phyloP scores from a whole-genome alignment of 1,139 yeast species.

The Magnusiomyces ingens region DNA sequence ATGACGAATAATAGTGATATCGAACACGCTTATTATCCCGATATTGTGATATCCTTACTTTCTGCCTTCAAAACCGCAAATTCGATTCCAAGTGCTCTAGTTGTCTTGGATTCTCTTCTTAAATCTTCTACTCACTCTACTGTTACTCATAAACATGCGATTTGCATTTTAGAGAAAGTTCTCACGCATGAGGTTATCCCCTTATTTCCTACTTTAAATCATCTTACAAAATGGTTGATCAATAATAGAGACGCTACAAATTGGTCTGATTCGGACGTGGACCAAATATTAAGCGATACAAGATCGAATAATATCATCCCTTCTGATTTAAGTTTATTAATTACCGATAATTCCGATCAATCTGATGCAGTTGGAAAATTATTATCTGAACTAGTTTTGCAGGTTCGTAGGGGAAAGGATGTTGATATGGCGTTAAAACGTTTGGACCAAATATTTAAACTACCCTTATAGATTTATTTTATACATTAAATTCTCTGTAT shows the following conservation, averaged over 20 bases:
- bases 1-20: not conserved
- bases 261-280: constrained; percentile 22
- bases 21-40: constrained; percentile 18
- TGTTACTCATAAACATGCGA: constrained; percentile 16
- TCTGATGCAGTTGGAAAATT: constrained; percentile 6
- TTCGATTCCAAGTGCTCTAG: not conserved
- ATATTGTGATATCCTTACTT: constrained; percentile 24
- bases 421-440: constrained; percentile 8
- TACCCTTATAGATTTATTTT: not conserved
- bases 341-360: not conserved
- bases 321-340: constrained; percentile 3
- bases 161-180: constrained; percentile 21
- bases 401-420: constrained; percentile 11
- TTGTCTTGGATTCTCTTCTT: constrained; percentile 17
- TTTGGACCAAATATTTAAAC: constrained; percentile 8
- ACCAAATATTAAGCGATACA: constrained; percentile 13
- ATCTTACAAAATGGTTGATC: constrained; percentile 23
- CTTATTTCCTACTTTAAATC: constrained; percentile 17
- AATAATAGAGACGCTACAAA: constrained; percentile 17
- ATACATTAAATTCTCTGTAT: not conserved
- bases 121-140: constrained; percentile 13
- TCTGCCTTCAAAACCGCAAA: constrained; percentile 24
- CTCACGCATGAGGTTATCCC: constrained; percentile 25
- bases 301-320: not conserved
- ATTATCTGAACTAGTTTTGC: constrained; percentile 9